These are phyloP conservation scores for Leucoagaricus sp. DNA, from an alignment of 1,284 basidiomycete genomes.

Conservation along the genomic window DNA sequence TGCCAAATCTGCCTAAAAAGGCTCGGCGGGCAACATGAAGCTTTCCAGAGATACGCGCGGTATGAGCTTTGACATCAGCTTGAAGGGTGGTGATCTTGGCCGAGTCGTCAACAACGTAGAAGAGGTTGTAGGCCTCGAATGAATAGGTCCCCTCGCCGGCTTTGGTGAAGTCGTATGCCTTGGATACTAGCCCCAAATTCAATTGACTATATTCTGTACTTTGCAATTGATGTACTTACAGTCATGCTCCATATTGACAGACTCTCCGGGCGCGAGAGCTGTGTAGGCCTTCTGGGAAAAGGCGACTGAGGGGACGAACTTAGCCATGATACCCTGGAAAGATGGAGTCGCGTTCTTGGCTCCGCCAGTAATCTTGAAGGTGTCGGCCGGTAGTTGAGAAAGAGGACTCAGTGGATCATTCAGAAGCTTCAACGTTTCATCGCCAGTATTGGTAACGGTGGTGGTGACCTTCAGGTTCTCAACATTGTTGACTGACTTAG, in stretches of 20 bases:
- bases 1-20: too few species aligned
- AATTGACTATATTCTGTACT: not conserved
- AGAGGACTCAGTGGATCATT: slow-evolving; percentile 46
- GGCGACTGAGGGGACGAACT: slow-evolving; percentile 32
- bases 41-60: slow-evolving; percentile 37
- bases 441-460: slow-evolving; percentile 47
- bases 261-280: slow-evolving; percentile 44
- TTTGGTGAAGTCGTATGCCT: slow-evolving; percentile 48
- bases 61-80: slow-evolving; percentile 35
- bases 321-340: slow-evolving; percentile 43
- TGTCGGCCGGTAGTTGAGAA: slow-evolving; percentile 41
- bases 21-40: slow-evolving; percentile 34
- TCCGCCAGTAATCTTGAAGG: slow-evolving; percentile 40
- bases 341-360: slow-evolving; percentile 35
- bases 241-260: slow-evolving; percentile 41
- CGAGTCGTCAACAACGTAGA: slow-evolving; percentile 40
- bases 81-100: slow-evolving; percentile 28
- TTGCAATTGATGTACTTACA: slow-evolving; percentile 30
- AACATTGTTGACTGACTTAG: slow-evolving; percentile 37
- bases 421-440: slow-evolving; percentile 46
- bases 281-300: slow-evolving; percentile 33
- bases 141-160: slow-evolving; percentile 43
- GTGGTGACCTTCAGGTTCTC: slow-evolving; percentile 42
- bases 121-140: slow-evolving; percentile 42
- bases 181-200: slow-evolving; percentile 40